These are phyloP conservation scores for Triadica sebifera DNA, from an alignment of 345 rosid genomes.

Conservation along the genomic window DNA sequence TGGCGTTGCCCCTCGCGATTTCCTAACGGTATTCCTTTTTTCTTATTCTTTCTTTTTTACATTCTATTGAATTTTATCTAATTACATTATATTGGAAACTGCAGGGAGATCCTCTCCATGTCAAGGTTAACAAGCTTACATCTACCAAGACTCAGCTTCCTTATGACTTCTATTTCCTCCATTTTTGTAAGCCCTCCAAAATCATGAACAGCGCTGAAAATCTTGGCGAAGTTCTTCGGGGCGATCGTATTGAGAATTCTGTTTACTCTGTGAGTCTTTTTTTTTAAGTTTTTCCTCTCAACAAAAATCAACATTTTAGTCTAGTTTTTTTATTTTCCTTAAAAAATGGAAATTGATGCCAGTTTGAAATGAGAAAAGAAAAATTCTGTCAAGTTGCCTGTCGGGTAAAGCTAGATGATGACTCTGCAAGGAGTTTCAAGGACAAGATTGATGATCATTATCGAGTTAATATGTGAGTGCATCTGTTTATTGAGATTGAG, in stretches of 20 bases:
- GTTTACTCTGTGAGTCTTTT: constrained; percentile 58
- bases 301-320: neutral
- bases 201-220: constrained; percentile 78
- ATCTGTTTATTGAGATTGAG: neutral
- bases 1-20: constrained; percentile 11
- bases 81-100: neutral
- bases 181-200: constrained; percentile 68
- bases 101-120: constrained; percentile 56
- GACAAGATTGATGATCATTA: constrained; percentile 93
- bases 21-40: neutral
- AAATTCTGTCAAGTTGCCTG: constrained; percentile 74
- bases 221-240: constrained; percentile 89
- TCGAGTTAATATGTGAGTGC: constrained; percentile 84
- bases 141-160: constrained; percentile 97
- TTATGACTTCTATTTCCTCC: constrained; percentile 79
- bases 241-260: constrained; percentile 97
- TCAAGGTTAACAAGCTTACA: constrained; percentile 94
- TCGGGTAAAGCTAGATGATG: constrained; percentile 51
- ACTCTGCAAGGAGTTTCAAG: constrained; percentile 73
- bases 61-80: neutral
- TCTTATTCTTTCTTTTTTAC: neutral
- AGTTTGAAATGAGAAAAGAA: constrained; percentile 90
- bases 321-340: constrained; percentile 9
- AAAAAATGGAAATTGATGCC: constrained; percentile 17
- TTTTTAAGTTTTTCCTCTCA: constrained; percentile 10